Base-by-base conservation (phyloP, 108 stramenopile genomes). In the Cyclotella sp. region DNA sequence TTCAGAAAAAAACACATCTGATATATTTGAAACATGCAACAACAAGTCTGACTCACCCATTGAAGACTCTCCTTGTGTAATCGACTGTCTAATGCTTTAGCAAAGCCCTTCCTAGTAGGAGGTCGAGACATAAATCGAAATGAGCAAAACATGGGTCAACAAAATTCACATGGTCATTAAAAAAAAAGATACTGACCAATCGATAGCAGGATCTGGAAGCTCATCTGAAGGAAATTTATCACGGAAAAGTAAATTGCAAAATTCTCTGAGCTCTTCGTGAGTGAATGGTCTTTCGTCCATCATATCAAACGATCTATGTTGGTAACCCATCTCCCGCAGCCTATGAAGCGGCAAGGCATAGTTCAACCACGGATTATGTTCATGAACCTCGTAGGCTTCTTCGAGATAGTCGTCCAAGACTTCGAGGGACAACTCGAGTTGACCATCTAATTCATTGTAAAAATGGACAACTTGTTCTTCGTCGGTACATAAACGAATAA, bases 361-460 rank as follows among this genome's bases (percentile, higher is more conserved):
- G 54, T 91, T 96, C n/a, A 98, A 66, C 95, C 95, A 98, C 16
- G 84, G 82, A 70, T 98, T 96, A 63, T 88, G 73, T 59, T 90
- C 84, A 53, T 84, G 58, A 1, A 98, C 93, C 82, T 95, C 96
- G 8, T 78, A 52, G 11, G 91, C 94, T 79, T 97, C 95, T n/a
- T 83, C 90, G 2, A 72, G 30, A 53, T 93, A 88, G 75, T 96
- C 97, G 65, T 97, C 97, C 39, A 96, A 61, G 3, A 97, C 93
- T 53, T 97, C 97, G 66, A 96, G 47, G 30, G 82, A 85, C 28
- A 95, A 57, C 80, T 95, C 95, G 43, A 95, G 75, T 61, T 93
- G 84, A 21, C 61, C 71, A 78, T 97, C 96, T 14, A 97, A 70
- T 53, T 86, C 69, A 79, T 95, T 94, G 78, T 91, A 97, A 76